phyloP scores from a whole-genome alignment of 2,329 filamentous ascomycete genomes.

The Nigrospora sphaerica region DNA sequence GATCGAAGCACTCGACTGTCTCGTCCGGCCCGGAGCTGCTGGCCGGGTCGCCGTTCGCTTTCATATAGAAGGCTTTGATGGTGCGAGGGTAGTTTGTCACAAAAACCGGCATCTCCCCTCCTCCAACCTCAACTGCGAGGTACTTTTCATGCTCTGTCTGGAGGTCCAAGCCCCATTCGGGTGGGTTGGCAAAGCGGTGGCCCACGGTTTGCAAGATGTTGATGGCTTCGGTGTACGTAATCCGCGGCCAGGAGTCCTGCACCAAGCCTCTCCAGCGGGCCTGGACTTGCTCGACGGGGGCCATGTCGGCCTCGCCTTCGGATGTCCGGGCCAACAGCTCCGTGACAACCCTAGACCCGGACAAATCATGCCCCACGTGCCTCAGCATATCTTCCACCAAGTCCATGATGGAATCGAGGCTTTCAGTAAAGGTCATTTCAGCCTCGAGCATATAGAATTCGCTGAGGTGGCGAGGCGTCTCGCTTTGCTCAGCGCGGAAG shows the following conservation, averaged over 20 bases:
- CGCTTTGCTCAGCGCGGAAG: slow-evolving; percentile 88
- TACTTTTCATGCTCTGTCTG: slow-evolving; percentile 92
- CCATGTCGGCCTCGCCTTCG: slow-evolving; percentile 35
- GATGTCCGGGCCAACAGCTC: slow-evolving; percentile 35
- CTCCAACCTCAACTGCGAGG: slow-evolving; percentile 55
- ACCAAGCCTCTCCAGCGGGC: slow-evolving; percentile 68
- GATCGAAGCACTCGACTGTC: slow-evolving; percentile 85
- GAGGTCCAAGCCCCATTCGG: slow-evolving; percentile 66
- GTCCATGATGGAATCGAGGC: slow-evolving; percentile 66
- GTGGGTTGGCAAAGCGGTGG: slow-evolving; percentile 58
- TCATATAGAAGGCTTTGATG: slow-evolving; percentile 92
- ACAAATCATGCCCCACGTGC: slow-evolving; percentile 33
- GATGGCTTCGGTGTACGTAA: slow-evolving; percentile 79
- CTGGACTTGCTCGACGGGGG: slow-evolving; percentile 44
- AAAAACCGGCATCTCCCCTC: slow-evolving; percentile 64
- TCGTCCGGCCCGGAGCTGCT: slow-evolving; percentile 14
- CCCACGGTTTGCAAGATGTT: slow-evolving; percentile 55
- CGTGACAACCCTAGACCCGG: slow-evolving; percentile 30
- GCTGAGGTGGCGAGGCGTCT: slow-evolving; percentile 87
- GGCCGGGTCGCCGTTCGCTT: slow-evolving; percentile 9
- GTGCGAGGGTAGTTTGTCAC: slow-evolving; percentile 85
- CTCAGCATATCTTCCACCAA: slow-evolving; percentile 75
- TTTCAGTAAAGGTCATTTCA: slow-evolving; percentile 72
- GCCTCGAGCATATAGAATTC: slow-evolving; percentile 99
- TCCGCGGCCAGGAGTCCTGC: slow-evolving; percentile 60